Evolutionary conservation across 257 asterid genomes (phyloP).

Genomic region (Prunella vulgaris): DNA sequence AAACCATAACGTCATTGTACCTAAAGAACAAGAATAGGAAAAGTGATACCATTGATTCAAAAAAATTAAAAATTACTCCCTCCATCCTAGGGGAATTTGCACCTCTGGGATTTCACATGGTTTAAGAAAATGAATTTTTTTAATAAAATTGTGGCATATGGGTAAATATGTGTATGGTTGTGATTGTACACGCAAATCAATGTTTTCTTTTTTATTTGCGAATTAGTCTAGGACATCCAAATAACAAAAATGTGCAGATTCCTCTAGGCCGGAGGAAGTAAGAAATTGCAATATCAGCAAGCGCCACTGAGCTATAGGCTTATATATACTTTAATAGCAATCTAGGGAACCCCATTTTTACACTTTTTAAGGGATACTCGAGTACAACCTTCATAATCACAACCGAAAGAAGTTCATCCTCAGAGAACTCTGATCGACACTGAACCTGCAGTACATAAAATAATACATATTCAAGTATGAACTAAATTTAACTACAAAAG

Average conservation of each 20-base stretch:
- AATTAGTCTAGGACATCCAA: no score
- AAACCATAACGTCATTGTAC: not conserved
- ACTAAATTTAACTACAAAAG: not conserved
- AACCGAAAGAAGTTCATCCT: slow-evolving; percentile 90
- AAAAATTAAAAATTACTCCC: not conserved
- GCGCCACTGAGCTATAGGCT: not conserved
- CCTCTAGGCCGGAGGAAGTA: no score
- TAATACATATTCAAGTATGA: not conserved
- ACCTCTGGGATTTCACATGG: no score
- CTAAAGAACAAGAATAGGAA: not conserved
- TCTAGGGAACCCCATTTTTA: slow-evolving; percentile 6
- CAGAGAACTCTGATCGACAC: slow-evolving; percentile 88
- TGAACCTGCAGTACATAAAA: slow-evolving; percentile 50
- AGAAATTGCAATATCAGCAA: slow-evolving; percentile 16
- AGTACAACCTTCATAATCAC: slow-evolving; percentile 82
- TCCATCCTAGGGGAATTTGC: no score
- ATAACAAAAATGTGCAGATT: no score
- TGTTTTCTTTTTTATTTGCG: no score
- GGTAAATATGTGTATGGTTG: no score
- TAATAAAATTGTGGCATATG: no score
- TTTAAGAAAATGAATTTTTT: no score
- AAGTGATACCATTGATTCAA: not conserved
- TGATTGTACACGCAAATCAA: no score
- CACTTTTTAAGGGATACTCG: not conserved
- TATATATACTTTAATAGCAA: not conserved